Base-by-base conservation (phyloP, 179 eudicot genomes). In the Patellifolia procumbens region DNA sequence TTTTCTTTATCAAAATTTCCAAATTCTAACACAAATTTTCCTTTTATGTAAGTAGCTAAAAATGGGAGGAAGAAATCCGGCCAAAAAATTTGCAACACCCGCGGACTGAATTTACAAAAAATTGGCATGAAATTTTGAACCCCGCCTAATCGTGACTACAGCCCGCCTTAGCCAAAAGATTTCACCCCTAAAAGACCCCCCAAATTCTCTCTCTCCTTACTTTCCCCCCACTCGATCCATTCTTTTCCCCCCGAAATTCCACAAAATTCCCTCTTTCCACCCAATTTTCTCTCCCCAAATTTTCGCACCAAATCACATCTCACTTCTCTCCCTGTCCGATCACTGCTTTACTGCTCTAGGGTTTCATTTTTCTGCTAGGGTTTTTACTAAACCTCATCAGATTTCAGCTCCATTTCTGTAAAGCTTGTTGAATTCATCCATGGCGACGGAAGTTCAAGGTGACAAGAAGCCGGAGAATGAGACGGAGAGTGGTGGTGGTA, bases 401-500 rank as follows among this genome's bases (percentile, higher is more conserved):
- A 56, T 59, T 63, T 56, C 12, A 26, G 43, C 26, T 64, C 22
- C 48, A n/a, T n/a, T 32, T 64, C 13, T 9, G 46, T 1, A 13
- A 55, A 39, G 17, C 28, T 77, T 43, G 35, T 0, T 0, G 20
- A 60, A 65, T 37, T 66, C 69, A 37, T 67, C 68, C 56, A 86
- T 86, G 89, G 85, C 84, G 81, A 63, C 79, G 10, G 85, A 83
- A 67, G 84, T 72, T 59, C 77, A 78, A 42, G 75, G 34, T 17
- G 79, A 73, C 10, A 74, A 42, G 66, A 29, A 58, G 64, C 48
- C 45, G 26, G 68, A 42, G 66, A 61, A 22, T 15, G 79, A 66
- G 68, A 20, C 64, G 17, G 59, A 69, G 72, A 52, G 61, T 46
- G 39, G 66, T 32, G 83, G 61, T 26, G 26, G 32, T 7, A 75